These are phyloP conservation scores for Rhododendron griersonianum DNA, from an alignment of 148 eudicot species.

Conservation along the genomic window DNA sequence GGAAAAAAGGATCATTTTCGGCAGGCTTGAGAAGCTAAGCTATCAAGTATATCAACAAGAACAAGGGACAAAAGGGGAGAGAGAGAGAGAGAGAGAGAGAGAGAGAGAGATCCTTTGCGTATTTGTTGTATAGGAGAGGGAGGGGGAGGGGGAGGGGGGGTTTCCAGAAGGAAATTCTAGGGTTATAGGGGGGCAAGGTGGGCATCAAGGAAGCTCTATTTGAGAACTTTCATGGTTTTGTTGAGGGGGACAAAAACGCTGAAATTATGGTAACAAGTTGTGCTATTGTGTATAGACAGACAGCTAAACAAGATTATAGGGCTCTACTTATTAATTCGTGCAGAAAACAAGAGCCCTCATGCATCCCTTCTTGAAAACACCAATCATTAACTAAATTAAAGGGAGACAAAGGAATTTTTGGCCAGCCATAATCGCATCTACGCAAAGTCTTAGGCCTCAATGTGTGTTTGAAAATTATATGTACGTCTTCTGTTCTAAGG, in stretches of 20 bases:
- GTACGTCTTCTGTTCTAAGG: background rate
- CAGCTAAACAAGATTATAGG: slow-evolving; percentile 9
- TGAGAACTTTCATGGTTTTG: slow-evolving; percentile 47
- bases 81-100: background rate
- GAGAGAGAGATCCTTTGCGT: slow-evolving; percentile 31
- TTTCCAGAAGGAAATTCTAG: slow-evolving; percentile 7
- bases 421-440: slow-evolving; percentile 13
- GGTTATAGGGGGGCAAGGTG: slow-evolving; percentile 5
- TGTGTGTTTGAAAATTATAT: too few relatives aligned
- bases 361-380: slow-evolving; percentile 13
- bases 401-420: slow-evolving; percentile 28
- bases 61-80: slow-evolving; percentile 10
- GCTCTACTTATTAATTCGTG: background rate
- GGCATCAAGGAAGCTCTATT: slow-evolving; percentile 19
- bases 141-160: background rate
- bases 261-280: slow-evolving; percentile 33
- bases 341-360: slow-evolving; percentile 40
- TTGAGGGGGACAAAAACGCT: slow-evolving; percentile 44
- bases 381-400: background rate
- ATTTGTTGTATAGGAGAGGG: slow-evolving; percentile 5
- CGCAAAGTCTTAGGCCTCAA: background rate
- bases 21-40: slow-evolving; percentile 3
- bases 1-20: slow-evolving; percentile 9
- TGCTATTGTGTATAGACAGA: slow-evolving; percentile 17
- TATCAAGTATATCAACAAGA: background rate